Evolutionary conservation across 2,329 filamentous ascomycete species (phyloP), one percentile per base, ranked within the genome.

Genomic region (Blumeria hordei): DNA sequence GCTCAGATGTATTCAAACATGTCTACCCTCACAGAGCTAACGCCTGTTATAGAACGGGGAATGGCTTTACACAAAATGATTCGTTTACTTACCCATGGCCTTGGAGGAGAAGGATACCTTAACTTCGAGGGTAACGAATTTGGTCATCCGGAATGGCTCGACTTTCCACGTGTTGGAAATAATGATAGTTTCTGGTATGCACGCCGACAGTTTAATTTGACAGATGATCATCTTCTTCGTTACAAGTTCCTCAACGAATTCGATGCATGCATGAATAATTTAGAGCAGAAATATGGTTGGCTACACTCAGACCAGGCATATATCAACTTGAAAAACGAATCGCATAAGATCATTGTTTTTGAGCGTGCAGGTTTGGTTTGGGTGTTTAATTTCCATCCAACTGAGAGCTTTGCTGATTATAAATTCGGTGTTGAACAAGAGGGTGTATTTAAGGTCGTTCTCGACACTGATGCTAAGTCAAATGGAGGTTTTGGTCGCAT

Each of bases 91-190:
- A 96, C 92, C 1, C 90, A 98, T 66, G 78, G 75, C 44, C 77
- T 98, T 14, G 92, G 92, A 57, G 92, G 92, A 55, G 92, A 98
- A 69, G 92, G 90, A 41, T 98, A 94, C 65, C 83, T 98, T 54
- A 98, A 96, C 71, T 98, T 98, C 63, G 88, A 95, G 70, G 92
- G 92, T 58, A 98, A 98, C 68, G 92, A 98, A 69, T 98, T 98
- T 64, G 92, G 92, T 0, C 92, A 98, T 66, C 92, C 92, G 0
- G 92, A 98, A 69, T 98, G 92, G 92, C 83, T 98, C 41, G 92
- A 98, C 68, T 98, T 98, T 69, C 92, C 92, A 3, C 85, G 92
- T 54, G 87, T 82, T 64, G 92, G 92, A 57, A 95, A 95, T 70
- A 71, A 81, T 64, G 94, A 94, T 69, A 92, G 85, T 49, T 95